A percentile compares a stretch with the other conserved stretches of the same genome.
phyloP scores from a whole-genome alignment of 2,329 filamentous ascomycete genomes.

The Endoconidiophora laricicola region DNA sequence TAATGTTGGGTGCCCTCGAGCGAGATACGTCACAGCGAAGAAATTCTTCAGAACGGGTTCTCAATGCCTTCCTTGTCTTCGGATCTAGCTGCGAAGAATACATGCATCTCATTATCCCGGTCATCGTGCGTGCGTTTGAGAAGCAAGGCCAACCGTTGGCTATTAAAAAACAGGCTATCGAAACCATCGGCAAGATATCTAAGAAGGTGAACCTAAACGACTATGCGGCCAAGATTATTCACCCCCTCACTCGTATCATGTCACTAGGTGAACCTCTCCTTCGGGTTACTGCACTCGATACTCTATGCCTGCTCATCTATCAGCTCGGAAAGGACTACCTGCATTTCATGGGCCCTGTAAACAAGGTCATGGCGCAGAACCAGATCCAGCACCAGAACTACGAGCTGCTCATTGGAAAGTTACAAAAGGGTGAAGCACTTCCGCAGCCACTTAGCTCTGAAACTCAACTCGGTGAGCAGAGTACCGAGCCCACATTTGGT shows the following conservation, averaged over 20 bases:
- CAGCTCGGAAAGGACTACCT: conserved; percentile 91
- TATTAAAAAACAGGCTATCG: conserved; percentile 76
- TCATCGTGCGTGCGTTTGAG: conserved; percentile 88
- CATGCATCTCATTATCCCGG: conserved; percentile 96
- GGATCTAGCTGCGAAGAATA: conserved; percentile 94
- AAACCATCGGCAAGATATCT: conserved; percentile 85
- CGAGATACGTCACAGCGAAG: conserved; percentile 62
- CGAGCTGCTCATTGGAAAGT: conserved; percentile 75
- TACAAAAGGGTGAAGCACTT: conserved; percentile 88
- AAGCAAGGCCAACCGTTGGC: conserved; percentile 65
- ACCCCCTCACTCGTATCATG: conserved; percentile 74
- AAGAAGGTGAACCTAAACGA: conserved; percentile 95
- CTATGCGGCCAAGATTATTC: conserved; percentile 90
- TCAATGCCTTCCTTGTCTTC: conserved; percentile 92
- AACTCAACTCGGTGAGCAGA: conserved; percentile 48
- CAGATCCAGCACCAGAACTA: conserved; percentile 85
- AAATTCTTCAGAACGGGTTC: conserved; percentile 71
- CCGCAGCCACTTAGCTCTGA: conserved; percentile 87
- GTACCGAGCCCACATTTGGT: conserved; percentile 64
- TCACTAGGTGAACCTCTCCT: conserved; percentile 55
- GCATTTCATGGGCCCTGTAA: conserved; percentile 85
- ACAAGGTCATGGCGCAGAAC: conserved; percentile 64
- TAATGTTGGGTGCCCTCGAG: conserved; percentile 89
- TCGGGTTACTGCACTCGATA: conserved; percentile 74
- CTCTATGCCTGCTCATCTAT: conserved; percentile 84